phyloP scores from a whole-genome alignment of 768 basidiomycete species.

The Rhodocollybia butyracea region DNA sequence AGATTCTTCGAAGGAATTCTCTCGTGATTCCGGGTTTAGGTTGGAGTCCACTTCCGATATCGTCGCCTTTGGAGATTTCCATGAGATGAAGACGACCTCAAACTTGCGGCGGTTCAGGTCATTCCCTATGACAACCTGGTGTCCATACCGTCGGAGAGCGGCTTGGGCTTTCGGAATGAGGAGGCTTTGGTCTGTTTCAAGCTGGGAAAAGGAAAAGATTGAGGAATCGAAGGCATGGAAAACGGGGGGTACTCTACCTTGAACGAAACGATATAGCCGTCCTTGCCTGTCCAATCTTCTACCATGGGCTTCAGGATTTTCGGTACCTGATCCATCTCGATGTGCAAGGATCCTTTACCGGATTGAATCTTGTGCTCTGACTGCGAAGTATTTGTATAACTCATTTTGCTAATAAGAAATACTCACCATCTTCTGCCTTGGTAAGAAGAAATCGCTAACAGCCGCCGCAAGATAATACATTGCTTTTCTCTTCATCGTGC shows the following conservation, averaged over 20 bases:
- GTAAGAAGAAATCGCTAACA: constrained; percentile 97
- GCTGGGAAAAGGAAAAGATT: constrained; percentile 39
- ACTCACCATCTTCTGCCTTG: constrained; percentile 82
- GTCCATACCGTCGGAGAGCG: constrained; percentile 91
- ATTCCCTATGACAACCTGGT: constrained; percentile 97
- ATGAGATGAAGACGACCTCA: constrained; percentile 90
- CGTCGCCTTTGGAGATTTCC: constrained; percentile 16
- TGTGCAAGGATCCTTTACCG: constrained; percentile 85
- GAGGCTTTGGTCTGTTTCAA: constrained; percentile 85
- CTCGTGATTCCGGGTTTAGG: too few species aligned
- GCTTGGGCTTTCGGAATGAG: constrained; percentile 88
- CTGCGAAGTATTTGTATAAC: constrained; percentile 34
- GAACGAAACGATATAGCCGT: constrained; percentile 94
- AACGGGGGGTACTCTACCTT: constrained; percentile 61
- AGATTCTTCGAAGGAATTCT: constrained; percentile 48
- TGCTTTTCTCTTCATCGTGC: constrained; percentile 60
- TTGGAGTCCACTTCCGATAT: not conserved
- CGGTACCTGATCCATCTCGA: constrained; percentile 99
- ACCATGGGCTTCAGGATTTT: constrained; percentile 94
- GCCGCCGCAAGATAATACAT: constrained; percentile 98
- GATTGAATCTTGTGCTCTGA: constrained; percentile 99
- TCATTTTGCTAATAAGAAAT: not conserved
- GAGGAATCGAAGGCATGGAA: not conserved
- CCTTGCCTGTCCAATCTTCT: constrained; percentile 79
- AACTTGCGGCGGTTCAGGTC: constrained; percentile 88